phyloP scores from a whole-genome alignment of 768 basidiomycete species.

The Leccinum subgranulosum region DNA sequence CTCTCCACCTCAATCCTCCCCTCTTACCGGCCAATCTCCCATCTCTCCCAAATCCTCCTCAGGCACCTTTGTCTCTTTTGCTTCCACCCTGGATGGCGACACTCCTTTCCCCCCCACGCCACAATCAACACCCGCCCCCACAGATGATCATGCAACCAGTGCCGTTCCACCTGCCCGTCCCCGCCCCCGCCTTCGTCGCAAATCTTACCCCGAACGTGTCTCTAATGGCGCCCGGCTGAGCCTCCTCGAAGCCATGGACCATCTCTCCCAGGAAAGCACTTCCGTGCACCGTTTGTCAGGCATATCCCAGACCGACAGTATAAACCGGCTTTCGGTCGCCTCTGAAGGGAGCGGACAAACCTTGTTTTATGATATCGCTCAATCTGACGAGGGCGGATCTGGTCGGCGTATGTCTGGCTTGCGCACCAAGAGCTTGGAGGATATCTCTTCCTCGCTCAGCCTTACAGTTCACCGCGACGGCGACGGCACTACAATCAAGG shows the following conservation, averaged over 20 bases:
- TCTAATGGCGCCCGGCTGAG: constrained; percentile 22
- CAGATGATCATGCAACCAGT: background rate
- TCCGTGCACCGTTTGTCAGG: constrained; percentile 1
- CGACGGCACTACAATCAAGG: background rate
- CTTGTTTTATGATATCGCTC: constrained; percentile 22
- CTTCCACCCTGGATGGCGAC: constrained; percentile 19
- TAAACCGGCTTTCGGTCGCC: constrained; percentile 20
- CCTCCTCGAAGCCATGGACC: constrained; percentile 28
- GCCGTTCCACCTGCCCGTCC: constrained; percentile 9
- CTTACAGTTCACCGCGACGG: constrained; percentile 5
- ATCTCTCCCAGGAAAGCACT: constrained; percentile 18
- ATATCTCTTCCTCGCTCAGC: constrained; percentile 18
- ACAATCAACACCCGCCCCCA: background rate
- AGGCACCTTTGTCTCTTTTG: constrained; percentile 24
- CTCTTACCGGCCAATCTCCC: constrained; percentile 6
- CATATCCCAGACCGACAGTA: constrained; percentile 3
- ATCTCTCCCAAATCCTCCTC: constrained; percentile 29
- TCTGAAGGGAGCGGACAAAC: constrained; percentile 28
- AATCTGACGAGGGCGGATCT: constrained; percentile 5
- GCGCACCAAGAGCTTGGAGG: constrained; percentile 24
- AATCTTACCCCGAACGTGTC: constrained; percentile 25
- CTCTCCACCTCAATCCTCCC: constrained; percentile 15
- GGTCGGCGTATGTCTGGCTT: background rate
- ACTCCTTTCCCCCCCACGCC: background rate
- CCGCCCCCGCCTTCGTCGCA: constrained; percentile 14